Base-by-base conservation (phyloP, 2,329 filamentous ascomycete genomes). In the Nemania bipapillata region DNA sequence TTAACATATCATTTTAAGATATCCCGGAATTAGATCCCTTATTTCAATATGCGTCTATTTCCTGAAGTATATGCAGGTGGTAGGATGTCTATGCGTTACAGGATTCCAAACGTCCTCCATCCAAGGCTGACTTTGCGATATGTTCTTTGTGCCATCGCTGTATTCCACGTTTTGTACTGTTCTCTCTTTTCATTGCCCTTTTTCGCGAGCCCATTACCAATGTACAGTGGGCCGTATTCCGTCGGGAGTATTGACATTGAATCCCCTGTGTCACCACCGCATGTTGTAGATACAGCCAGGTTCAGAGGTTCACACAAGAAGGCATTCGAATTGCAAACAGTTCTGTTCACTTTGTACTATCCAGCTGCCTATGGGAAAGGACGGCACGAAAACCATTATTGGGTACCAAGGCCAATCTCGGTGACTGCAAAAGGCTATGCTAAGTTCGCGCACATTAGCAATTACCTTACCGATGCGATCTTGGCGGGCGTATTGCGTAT, bases 271-370 rank as follows among this genome's bases (percentile, higher is more conserved):
- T 65, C 72, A 8, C 68, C 72, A 5, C 69, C 77, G 0, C 76
- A 76, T 4, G 65, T 74, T 49, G 68, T 80, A 30, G 77, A 84
- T 8, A 78, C 83, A 1, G 78, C 83, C 0, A 74, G 77, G 5
- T 78, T 84, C 70, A 80, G 75, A 47, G 72, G 68, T 9, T 78
- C 78, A 0, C 77, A 77, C 11, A 70, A 79, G 24, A 80, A 80
- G 2, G 83, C 83, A 0, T 86, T 86, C 56, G 78, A 82, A 22
- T 73, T 86, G 0, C 76, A 84, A 65, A 84, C 83, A 1, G 83
- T 85, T 3, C 78, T 86, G 4, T 84, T 86, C 67, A 84, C 83
- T 0, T 65, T 86, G 2, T 86, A 86, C 76, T 86, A 86, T 53
- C 84, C 84, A 1, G 74, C 81, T 5, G 70, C 75, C 6, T 75